Base-by-base conservation (phyloP, 2,329 filamentous ascomycete species). In the Aureobasidium sp. region DNA sequence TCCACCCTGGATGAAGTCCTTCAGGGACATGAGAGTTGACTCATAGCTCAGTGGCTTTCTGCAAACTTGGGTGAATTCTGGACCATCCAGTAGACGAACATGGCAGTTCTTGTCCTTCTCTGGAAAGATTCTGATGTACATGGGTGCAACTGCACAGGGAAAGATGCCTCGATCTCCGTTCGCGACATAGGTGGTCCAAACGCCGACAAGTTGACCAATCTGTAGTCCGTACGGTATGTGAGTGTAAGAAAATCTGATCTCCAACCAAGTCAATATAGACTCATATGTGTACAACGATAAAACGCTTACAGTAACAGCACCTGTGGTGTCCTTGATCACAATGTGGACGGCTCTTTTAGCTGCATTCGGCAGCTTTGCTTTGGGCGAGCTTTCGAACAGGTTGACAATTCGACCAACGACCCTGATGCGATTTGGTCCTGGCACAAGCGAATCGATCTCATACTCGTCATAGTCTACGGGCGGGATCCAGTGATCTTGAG, bases 161-260 rank as follows among this genome's bases (percentile, higher is more conserved):
- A 79, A 70, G 6, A 67, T 70, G 2, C 72, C 72, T 31, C 74
- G 72, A n/a, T 77, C 75, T 17, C 76, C 73, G 42, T 78, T 75
- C n/a, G 78, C 77, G 48, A 85, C 75, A 64, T 83, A 83, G 8
- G 78, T 78, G 1, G 82, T 79, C 81, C 81, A 86, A 9, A 85
- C 70, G 0, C 79, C 81, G 17, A 85, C 73, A 1, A 85, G 75
- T 40, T 79, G 78, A 2, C 83, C 83, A 2, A 86, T 71, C 8
- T 76, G 73, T 5, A 83, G 70, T 42, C 70, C 73, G 71, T 76
- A 80, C 24, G 65, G 70, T 56, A 65, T 67, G 3, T 72, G 70
- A 19, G 72, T 73, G 60, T 80, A 84, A 74, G 80, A 83, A 2
- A 85, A 70, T 50, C 80, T 80, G 45, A 82, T 71, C 80, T 82